phyloP scores from a whole-genome alignment of 2,329 filamentous ascomycete genomes.

The Alternaria atra region DNA sequence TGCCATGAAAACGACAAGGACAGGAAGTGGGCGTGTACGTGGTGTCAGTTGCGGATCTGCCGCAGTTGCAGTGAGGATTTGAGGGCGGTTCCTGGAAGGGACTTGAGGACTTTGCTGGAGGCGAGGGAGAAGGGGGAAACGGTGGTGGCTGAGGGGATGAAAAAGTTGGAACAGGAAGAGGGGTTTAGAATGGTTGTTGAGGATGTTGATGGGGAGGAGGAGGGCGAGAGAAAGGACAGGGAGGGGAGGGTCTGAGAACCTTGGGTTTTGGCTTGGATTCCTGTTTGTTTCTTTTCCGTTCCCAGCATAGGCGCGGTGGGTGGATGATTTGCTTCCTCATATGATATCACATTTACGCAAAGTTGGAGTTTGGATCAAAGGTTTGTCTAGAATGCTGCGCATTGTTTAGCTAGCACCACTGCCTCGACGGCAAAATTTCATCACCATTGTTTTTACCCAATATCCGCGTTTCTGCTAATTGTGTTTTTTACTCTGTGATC shows the following conservation, averaged over 20 bases:
- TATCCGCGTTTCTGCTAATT: not conserved
- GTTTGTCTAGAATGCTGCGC: constrained; percentile 2
- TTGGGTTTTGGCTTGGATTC: not conserved
- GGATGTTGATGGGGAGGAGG: constrained; percentile 2
- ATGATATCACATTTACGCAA: constrained; percentile 2
- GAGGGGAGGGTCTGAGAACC: not conserved
- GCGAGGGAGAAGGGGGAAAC: constrained; percentile 12
- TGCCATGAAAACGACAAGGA: constrained; percentile 39
- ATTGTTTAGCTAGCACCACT: constrained; percentile 9
- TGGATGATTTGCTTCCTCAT: not conserved
- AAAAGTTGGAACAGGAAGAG: not conserved
- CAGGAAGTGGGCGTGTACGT: constrained; percentile 46
- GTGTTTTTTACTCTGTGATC: not conserved
- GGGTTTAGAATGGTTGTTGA: constrained; percentile 19
- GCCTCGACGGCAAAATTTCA: constrained; percentile 5
- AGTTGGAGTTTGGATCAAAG: not conserved
- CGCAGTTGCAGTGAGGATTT: constrained; percentile 39
- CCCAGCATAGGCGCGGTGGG: not conserved
- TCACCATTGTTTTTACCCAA: not conserved
- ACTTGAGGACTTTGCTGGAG: constrained; percentile 31
- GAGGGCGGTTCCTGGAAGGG: constrained; percentile 23
- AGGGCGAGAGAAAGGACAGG: constrained; percentile 3
- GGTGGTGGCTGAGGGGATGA: constrained; percentile 1
- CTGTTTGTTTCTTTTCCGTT: not conserved
- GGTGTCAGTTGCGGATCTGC: constrained; percentile 51